Base-by-base conservation (phyloP, 2,329 filamentous ascomycete species). In the Sordariomycetes sp. region DNA sequence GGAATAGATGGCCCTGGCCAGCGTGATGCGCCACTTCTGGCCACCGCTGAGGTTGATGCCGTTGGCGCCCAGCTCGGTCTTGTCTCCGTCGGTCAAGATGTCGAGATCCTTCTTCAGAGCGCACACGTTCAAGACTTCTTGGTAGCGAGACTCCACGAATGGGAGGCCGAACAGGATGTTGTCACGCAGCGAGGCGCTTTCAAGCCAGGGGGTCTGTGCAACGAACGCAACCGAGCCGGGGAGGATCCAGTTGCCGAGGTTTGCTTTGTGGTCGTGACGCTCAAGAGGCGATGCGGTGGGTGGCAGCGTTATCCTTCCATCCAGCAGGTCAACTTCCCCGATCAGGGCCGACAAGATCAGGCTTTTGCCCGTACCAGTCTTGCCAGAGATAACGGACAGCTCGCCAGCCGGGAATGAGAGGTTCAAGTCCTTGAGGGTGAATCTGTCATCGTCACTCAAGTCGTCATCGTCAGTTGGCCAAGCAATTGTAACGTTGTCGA, bases 41-140 rank as follows among this genome's bases (percentile, higher is more conserved):
- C 86, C 86, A 41, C 86, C 86, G 40, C 80, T 86, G 6, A 93
- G 63, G 45, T 90, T 88, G 45, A 92, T 84, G 6, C 86, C 86
- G 41, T 90, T 88, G 3, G 83, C 82, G 9, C 86, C 86, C 34
- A 93, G 84, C 47, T 88, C 82, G 0, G 86, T 93, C 30, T 73
- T 58, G 45, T 92, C 84, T 4, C 85, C 85, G 48, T 90, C 82
- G 0, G 73, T 62, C 12, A 93, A 66, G 63, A 86, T 85, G 12
- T 79, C 72, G 21, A 93, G 61, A 45, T 93, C 86, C 48, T 85
- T 85, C 33, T 70, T 70, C 28, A 93, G 52, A 1, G 83, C 83
- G 40, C 84, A 92, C 3, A 79, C 82, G 23, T 75, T 68, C 7
- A 88, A 55, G 0, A 86, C 84, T 45, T 78, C 74, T 2, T 66